A percentile compares a stretch with the other conserved stretches of the same genome.
Evolutionary conservation across 148 eudicot species (phyloP).

Genomic region (Vaccinium myrtillus): DNA sequence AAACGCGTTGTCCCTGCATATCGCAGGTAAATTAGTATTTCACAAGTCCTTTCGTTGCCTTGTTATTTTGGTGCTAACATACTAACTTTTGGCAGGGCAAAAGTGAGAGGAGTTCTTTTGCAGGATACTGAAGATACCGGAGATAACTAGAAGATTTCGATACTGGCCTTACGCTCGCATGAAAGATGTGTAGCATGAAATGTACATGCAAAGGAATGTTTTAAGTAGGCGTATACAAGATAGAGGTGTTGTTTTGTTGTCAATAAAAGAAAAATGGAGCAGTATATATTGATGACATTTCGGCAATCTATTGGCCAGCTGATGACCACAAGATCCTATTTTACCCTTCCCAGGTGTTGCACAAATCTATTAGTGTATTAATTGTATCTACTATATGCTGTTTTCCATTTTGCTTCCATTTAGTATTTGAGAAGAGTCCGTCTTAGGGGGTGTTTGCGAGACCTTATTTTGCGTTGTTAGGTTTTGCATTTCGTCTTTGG

Average conservation of each 20-base stretch:
- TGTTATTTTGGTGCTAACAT: neutral
- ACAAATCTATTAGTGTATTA: neutral
- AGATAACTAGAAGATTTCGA: constrained; percentile 5
- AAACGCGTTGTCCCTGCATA: constrained; percentile 42
- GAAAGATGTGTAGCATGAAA: neutral
- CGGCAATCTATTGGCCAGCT: neutral
- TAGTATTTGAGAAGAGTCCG: neutral
- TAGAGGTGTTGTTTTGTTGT: neutral
- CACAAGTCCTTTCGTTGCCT: neutral
- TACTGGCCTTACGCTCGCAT: neutral
- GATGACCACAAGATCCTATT: neutral
- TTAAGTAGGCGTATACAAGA: neutral
- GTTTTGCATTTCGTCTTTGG: neutral
- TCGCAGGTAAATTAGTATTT: constrained; percentile 31
- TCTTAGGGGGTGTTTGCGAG: neutral
- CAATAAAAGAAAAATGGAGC: neutral
- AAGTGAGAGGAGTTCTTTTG: constrained; percentile 35
- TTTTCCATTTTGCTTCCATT: too few relatives aligned
- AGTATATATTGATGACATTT: neutral
- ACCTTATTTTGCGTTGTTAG: neutral
- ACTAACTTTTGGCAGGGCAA: constrained; percentile 33
- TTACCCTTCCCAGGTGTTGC: neutral
- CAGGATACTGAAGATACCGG: constrained; percentile 31
- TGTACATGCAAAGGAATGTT: neutral
- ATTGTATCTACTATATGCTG: too few relatives aligned